Conservation (phyloP, 768 basidiomycete genomes). For the Exidia glandulosa region DNA sequence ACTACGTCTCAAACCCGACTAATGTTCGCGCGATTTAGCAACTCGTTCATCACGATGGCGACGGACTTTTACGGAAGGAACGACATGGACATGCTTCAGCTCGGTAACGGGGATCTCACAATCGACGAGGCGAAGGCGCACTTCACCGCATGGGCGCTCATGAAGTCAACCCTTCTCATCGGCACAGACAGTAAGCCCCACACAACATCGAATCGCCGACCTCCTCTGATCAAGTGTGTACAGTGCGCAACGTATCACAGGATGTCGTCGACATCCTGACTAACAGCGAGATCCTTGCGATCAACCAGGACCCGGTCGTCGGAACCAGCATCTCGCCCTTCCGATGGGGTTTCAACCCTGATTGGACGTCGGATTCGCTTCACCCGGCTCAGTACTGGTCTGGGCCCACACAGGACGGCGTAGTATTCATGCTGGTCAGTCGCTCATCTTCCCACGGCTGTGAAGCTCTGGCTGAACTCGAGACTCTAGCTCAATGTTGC, state of each 20-base stretch:
- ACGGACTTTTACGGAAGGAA: conserved; percentile 60
- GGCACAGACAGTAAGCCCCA: conserved; percentile 40
- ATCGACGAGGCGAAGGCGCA: conserved; percentile 58
- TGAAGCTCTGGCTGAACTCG: neutral
- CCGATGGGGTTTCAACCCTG: conserved; percentile 52
- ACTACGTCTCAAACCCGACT: neutral
- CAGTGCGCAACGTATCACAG: conserved; percentile 42
- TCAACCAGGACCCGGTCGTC: conserved; percentile 55
- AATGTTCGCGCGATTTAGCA: conserved; percentile 25
- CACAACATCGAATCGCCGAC: too few relatives aligned
- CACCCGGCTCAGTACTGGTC: conserved; percentile 67
- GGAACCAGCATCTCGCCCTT: conserved; percentile 56
- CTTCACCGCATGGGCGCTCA: conserved; percentile 62
- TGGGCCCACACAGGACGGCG: conserved; percentile 52
- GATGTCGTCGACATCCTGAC: conserved; percentile 45
- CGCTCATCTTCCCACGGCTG: neutral
- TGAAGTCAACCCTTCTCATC: conserved; percentile 59
- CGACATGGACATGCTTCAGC: conserved; percentile 61
- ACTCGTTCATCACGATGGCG: conserved; percentile 52
- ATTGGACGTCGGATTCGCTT: conserved; percentile 28
- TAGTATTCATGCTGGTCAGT: conserved; percentile 54
- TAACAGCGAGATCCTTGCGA: conserved; percentile 54
- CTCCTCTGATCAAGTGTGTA: too few relatives aligned
- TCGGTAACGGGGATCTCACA: conserved; percentile 52
- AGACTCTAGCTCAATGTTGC: conserved; percentile 43